Conservation (phyloP, 305 asterid species). For the Andrographis paniculata region DNA sequence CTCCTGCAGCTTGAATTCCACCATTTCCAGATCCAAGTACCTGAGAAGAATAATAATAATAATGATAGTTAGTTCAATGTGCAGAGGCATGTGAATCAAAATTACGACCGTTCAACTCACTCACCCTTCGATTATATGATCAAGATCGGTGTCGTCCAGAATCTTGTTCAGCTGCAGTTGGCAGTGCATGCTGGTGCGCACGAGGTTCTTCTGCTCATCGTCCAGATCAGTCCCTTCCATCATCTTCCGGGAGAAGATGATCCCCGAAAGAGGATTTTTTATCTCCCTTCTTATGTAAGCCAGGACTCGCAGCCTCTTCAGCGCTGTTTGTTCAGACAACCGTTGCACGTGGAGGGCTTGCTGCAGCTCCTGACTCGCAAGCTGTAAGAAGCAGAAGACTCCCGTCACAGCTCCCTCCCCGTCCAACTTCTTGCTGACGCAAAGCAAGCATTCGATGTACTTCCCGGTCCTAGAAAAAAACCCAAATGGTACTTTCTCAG, state of each 20-base stretch:
- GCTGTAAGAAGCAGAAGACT: constrained; percentile 80
- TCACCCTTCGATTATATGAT: constrained; percentile 80
- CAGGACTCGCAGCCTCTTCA: constrained; percentile 58
- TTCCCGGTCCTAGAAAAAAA: constrained; percentile 58
- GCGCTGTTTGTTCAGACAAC: constrained; percentile 66
- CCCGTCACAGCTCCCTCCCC: constrained; percentile 67
- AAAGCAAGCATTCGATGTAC: constrained; percentile 61
- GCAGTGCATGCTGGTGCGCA: constrained; percentile 57
- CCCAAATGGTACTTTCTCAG: constrained; percentile 61
- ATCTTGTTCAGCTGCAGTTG: constrained; percentile 76
- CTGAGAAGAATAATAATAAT: constrained; percentile 20
- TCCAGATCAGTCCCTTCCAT: constrained; percentile 69
- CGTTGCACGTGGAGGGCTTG: constrained; percentile 84
- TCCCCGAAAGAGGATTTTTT: constrained; percentile 84
- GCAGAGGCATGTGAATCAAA: no score
- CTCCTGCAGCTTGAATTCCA: constrained; percentile 69
- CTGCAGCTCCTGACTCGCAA: constrained; percentile 90
- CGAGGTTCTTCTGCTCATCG: constrained; percentile 58
- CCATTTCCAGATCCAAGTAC: constrained; percentile 90
- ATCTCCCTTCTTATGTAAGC: constrained; percentile 78
- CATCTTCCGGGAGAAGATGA: constrained; percentile 68
- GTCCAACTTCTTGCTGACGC: constrained; percentile 70
- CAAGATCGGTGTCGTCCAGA: constrained; percentile 91
- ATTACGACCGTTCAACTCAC: constrained; percentile 4
- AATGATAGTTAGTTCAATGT: no score